phyloP scores from a whole-genome alignment of 805 yeast species.

The Lipomyces lipofer region DNA sequence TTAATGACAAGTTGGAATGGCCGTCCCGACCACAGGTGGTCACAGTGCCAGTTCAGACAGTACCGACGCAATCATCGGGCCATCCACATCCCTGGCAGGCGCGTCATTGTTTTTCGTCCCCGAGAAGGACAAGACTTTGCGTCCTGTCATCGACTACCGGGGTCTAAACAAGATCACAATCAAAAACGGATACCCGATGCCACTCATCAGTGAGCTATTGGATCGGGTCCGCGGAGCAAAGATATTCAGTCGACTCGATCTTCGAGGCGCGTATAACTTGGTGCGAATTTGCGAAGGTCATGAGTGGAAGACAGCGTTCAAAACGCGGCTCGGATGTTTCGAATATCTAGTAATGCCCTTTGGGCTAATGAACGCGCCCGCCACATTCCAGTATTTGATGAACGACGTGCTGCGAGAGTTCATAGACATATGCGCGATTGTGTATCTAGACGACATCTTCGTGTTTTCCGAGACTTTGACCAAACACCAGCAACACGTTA shows the following conservation, averaged over 20 bases:
- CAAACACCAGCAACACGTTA: too few relatives aligned
- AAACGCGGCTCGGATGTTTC: conserved; percentile 29
- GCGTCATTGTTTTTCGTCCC: conserved; percentile 25
- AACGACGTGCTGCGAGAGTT: conserved; percentile 13
- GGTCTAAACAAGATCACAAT: conserved; percentile 6
- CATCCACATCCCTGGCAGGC: too few relatives aligned
- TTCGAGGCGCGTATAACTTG: conserved; percentile 9
- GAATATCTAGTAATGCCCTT: conserved; percentile 37
- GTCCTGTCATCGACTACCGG: conserved; percentile 23
- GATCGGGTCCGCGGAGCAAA: neutral
- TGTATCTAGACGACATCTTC: conserved; percentile 34
- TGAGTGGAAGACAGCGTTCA: conserved; percentile 37
- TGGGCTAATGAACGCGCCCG: conserved; percentile 37
- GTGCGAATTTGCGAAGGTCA: too few relatives aligned
- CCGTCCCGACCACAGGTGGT: too few relatives aligned
- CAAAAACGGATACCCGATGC: conserved; percentile 8
- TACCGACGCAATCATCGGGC: too few relatives aligned
- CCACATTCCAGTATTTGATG: conserved; percentile 33
- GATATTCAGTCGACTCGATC: too few relatives aligned
- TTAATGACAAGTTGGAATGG: too few relatives aligned
- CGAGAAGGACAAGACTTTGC: conserved; percentile 27
- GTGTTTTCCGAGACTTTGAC: too few relatives aligned
- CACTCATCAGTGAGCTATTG: conserved; percentile 1
- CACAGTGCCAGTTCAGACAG: too few relatives aligned
- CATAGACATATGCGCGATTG: conserved; percentile 18